phyloP scores from a whole-genome alignment of 139 green algal species.

The Tetradesmus obliquus region DNA sequence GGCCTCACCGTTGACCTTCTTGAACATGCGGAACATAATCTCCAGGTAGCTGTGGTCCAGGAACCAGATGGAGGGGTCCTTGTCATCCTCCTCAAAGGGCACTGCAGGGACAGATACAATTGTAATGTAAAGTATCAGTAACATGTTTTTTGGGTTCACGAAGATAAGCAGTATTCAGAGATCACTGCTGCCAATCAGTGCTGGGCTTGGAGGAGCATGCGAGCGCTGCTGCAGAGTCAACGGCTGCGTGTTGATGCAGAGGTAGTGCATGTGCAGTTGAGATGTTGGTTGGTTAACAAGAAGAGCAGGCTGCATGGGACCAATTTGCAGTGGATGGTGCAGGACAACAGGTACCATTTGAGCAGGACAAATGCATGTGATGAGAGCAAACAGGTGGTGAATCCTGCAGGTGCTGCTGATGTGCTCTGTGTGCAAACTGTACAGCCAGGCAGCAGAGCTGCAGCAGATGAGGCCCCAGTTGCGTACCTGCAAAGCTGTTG shows the following conservation, averaged over 20 bases:
- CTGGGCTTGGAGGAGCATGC: not conserved
- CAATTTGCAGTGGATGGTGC: no score
- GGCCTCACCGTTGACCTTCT: conserved; percentile 96
- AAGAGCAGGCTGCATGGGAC: no score
- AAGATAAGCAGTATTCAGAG: not conserved
- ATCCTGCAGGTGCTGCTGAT: no score
- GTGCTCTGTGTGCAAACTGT: not conserved
- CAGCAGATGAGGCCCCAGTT: not conserved
- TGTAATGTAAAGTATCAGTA: not conserved
- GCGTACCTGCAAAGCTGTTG: conserved; percentile 95
- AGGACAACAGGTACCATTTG: no score
- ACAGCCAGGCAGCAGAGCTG: not conserved
- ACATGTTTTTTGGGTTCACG: no score
- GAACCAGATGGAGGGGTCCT: conserved; percentile 98
- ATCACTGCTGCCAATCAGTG: not conserved
- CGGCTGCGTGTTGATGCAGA: no score
- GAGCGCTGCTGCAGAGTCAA: no score
- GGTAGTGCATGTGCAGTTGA: no score
- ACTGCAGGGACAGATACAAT: conserved; percentile 68
- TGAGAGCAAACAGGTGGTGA: no score
- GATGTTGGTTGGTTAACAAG: no score
- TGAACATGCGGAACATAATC: conserved; percentile 98
- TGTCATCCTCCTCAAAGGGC: conserved; percentile 99
- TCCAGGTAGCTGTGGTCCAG: conserved; percentile 99
- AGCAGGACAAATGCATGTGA: no score